phyloP scores from a whole-genome alignment of 1,284 basidiomycete species.

The Veloboletus limbatus region DNA sequence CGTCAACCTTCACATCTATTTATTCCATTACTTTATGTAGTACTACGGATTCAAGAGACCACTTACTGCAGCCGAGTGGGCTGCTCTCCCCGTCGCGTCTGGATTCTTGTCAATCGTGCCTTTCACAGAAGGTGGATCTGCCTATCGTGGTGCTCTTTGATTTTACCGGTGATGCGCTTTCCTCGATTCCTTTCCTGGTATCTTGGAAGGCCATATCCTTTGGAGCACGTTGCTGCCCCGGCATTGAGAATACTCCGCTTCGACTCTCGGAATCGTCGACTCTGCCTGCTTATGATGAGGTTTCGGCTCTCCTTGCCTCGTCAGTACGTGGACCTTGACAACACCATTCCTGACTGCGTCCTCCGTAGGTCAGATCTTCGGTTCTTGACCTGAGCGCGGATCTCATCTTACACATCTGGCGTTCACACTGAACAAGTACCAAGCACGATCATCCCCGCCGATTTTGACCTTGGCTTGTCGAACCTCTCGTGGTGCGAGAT shows the following conservation, averaged over 20 bases:
- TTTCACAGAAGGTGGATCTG: no score
- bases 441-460: not conserved
- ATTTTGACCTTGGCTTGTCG: not conserved
- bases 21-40: not conserved
- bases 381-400: not conserved
- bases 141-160: not conserved
- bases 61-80: not conserved
- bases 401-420: not conserved
- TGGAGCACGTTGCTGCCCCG: not conserved
- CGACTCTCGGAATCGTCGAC: not conserved
- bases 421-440: not conserved
- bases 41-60: not conserved
- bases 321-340: not conserved
- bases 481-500: constrained; percentile 1
- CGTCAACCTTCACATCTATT: not conserved
- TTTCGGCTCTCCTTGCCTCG: not conserved
- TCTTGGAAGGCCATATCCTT: not conserved
- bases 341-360: not conserved
- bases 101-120: not conserved
- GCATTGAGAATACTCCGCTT: constrained; percentile 4
- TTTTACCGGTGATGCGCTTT: not conserved
- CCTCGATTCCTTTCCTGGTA: not conserved
- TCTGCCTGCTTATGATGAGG: not conserved
- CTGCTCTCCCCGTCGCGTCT: constrained; percentile 1
- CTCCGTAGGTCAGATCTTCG: not conserved